Evolutionary conservation across 2,329 filamentous ascomycete genomes (phyloP), one percentile per base, ranked within the genome.

Genomic region (Ceratocystis smalleyi): DNA sequence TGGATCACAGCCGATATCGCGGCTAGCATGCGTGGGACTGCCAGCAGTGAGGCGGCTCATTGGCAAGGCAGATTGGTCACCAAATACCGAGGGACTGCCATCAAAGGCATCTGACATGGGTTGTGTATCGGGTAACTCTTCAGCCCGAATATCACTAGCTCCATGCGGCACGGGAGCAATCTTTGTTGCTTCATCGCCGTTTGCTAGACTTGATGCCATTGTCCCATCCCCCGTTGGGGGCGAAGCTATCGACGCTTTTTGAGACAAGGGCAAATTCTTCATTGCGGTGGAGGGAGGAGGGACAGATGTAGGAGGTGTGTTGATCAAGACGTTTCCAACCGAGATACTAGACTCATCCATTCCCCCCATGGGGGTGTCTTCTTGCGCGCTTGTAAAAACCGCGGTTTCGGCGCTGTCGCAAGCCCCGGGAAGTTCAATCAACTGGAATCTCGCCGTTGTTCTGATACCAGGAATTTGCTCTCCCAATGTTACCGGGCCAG

Each of bases 141-240:
- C 27, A 66, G 72, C 71, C 22, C 72, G 70, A 51, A 54, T 40
- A 27, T 63, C 57, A 8, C 24, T 60, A 12, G 43, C 6, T n/a
- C 22, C 22, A 35, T 55, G 51, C 2, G 87, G 90, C 5, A 83
- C 82, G 67, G 88, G 84, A 0, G 88, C 89, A 1, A 88, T 91
- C 75, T 95, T 94, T n/a, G 91, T 96, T 0, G 91, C 95, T 1
- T 91, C 95, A 1, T 91, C 92, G 70, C 95, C 91, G 70, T 97
- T 96, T 63, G 85, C 76, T 66, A 81, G 73, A 12, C 80, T 81
- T 30, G 80, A 82, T 15, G 82, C 82, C 3, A 81, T 40, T 40
- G 10, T 82, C 63, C 83, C 75, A 3, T 81, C 83, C 0, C 17
- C 19, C 15, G 78, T 75, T 0, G 83, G 81, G 2, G 86, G 73